phyloP scores from a whole-genome alignment of 495 filamentous ascomycete genomes.

The Stereocaulon alpinum region DNA sequence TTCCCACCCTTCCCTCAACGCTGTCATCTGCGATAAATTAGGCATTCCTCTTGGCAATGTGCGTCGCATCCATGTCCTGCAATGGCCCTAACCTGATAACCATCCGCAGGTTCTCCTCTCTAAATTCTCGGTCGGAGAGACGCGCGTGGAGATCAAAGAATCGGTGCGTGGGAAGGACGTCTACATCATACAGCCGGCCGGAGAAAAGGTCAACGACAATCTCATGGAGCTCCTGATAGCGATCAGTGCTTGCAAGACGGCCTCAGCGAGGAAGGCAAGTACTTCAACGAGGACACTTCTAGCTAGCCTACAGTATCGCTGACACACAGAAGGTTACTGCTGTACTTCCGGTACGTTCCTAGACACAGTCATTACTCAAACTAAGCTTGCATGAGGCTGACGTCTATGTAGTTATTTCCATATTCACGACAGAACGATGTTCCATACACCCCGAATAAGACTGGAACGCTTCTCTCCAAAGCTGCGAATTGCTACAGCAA shows the following conservation, averaged over 20 bases:
- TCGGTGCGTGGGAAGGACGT: constrained; percentile 91
- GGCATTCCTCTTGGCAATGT: constrained; percentile 60
- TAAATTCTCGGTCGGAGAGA: constrained; percentile 93
- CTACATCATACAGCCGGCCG: constrained; percentile 67
- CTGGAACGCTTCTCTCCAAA: constrained; percentile 76
- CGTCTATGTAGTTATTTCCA: constrained; percentile 56
- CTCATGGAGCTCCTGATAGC: constrained; percentile 92
- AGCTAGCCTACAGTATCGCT: neutral
- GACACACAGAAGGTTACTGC: constrained; percentile 53
- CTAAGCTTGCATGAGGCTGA: neutral
- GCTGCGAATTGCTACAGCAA: constrained; percentile 34
- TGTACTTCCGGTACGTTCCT: constrained; percentile 52
- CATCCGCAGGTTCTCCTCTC: constrained; percentile 43
- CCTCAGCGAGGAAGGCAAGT: constrained; percentile 59
- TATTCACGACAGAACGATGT: constrained; percentile 93
- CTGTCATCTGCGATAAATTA: constrained; percentile 75
- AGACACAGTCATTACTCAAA: neutral
- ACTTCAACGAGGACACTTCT: neutral
- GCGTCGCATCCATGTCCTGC: neutral
- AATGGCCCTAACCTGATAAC: neutral
- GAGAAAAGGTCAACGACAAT: constrained; percentile 77
- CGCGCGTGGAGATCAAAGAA: constrained; percentile 87
- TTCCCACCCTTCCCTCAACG: constrained; percentile 79
- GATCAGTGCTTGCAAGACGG: constrained; percentile 94
- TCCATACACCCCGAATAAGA: constrained; percentile 70